A percentile compares a stretch with the other conserved stretches of the same genome.
phyloP scores from a whole-genome alignment of 2,329 filamentous ascomycete genomes.

The Davidsoniella neocaledoniae region DNA sequence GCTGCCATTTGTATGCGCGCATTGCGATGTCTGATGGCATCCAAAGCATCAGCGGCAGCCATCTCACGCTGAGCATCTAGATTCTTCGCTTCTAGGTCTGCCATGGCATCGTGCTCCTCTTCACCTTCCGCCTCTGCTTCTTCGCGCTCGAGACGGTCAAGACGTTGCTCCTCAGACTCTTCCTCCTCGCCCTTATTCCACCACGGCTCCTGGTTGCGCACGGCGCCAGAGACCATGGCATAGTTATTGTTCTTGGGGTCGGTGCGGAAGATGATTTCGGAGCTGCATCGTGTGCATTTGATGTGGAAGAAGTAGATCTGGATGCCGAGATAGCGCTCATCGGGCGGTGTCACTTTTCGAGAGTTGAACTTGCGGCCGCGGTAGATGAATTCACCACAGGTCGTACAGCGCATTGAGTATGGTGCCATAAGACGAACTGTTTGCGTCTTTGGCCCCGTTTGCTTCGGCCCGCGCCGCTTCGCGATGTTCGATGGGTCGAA shows the following conservation, averaged over 20 bases:
- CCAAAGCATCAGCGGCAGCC: slow-evolving; percentile 86
- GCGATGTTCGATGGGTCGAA: slow-evolving; percentile 78
- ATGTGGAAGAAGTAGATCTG: slow-evolving; percentile 72
- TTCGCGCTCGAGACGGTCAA: slow-evolving; percentile 70
- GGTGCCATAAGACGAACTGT: slow-evolving; percentile 68
- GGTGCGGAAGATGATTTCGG: slow-evolving; percentile 83
- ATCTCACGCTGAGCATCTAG: slow-evolving; percentile 87
- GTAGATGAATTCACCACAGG: slow-evolving; percentile 64
- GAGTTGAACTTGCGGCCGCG: slow-evolving; percentile 92
- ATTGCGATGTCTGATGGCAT: slow-evolving; percentile 86
- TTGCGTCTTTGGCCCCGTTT: slow-evolving; percentile 62
- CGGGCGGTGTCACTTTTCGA: slow-evolving; percentile 73
- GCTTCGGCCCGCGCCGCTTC: slow-evolving; percentile 52
- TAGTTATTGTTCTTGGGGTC: slow-evolving; percentile 96
- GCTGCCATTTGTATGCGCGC: slow-evolving; percentile 66
- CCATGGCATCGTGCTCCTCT: slow-evolving; percentile 80
- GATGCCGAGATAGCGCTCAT: slow-evolving; percentile 78
- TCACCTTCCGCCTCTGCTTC: slow-evolving; percentile 45
- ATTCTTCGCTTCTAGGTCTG: slow-evolving; percentile 85
- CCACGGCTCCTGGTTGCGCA: slow-evolving; percentile 91
- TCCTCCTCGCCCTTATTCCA: slow-evolving; percentile 41
- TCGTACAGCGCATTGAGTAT: slow-evolving; percentile 27
- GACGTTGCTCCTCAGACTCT: slow-evolving; percentile 73
- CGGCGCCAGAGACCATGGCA: slow-evolving; percentile 60
- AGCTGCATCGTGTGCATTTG: slow-evolving; percentile 69